phyloP scores from a whole-genome alignment of 2,329 filamentous ascomycete genomes.

The Salinomyces thailandicus region DNA sequence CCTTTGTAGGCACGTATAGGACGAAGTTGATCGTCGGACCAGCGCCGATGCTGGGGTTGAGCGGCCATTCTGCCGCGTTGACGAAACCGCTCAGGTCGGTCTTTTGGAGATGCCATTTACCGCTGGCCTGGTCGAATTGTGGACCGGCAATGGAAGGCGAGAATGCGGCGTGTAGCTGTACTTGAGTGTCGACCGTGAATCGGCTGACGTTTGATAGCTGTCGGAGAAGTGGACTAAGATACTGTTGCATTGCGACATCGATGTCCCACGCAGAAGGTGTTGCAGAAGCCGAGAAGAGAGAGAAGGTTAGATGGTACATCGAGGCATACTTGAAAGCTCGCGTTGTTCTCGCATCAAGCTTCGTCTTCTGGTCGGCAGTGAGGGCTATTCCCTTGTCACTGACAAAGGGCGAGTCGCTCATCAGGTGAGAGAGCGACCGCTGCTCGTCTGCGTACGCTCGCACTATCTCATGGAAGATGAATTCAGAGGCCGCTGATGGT shows the following conservation, averaged over 20 bases:
- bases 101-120: conserved; percentile 61
- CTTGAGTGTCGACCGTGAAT: conserved; percentile 91
- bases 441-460: conserved; percentile 80
- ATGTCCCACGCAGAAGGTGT: conserved; percentile 85
- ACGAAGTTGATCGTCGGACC: conserved; percentile 96
- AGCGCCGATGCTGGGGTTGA: conserved; percentile 84
- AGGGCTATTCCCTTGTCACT: conserved; percentile 23
- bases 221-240: conserved; percentile 71
- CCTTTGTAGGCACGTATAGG: conserved; percentile 70
- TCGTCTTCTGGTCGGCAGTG: conserved; percentile 11
- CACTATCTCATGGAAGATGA: conserved; percentile 67
- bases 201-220: conserved; percentile 77
- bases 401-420: conserved; percentile 21
- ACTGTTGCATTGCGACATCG: conserved; percentile 65
- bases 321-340: conserved; percentile 83
- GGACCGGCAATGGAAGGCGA: conserved; percentile 52
- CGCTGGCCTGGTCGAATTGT: conserved; percentile 40
- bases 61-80: conserved; percentile 94
- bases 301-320: conserved; percentile 93
- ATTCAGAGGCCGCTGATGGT: conserved; percentile 38
- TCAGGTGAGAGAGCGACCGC: conserved; percentile 51
- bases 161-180: conserved; percentile 77
- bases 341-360: conserved; percentile 60
- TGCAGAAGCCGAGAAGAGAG: conserved; percentile 73
- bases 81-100: conserved; percentile 90